Conservation (phyloP, 2,329 filamentous ascomycete species). For the Penicillium capsulatum region DNA sequence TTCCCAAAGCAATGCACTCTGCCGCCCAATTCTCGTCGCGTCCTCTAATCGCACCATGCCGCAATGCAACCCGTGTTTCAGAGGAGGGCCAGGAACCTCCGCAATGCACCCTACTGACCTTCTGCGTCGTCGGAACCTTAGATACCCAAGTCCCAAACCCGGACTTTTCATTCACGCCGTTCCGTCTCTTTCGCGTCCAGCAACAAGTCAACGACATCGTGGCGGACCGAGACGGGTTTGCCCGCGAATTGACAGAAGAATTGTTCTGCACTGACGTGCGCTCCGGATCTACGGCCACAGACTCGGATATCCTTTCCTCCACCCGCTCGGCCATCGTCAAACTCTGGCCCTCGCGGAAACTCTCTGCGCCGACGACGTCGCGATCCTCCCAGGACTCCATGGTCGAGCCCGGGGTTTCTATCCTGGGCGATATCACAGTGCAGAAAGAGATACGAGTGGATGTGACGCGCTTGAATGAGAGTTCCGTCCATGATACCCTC, state of each 20-base stretch:
- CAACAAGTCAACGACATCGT: constrained; percentile 58
- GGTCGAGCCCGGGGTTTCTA: constrained; percentile 13
- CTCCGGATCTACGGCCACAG: constrained; percentile 21
- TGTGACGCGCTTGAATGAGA: constrained; percentile 29
- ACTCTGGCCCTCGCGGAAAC: constrained; percentile 22
- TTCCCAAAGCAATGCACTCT: constrained; percentile 36
- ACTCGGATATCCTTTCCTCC: constrained; percentile 22
- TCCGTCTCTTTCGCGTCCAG: constrained; percentile 62
- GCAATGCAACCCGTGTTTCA: constrained; percentile 16
- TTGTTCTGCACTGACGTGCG: constrained; percentile 45
- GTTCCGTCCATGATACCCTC: constrained; percentile 14
- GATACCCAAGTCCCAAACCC: constrained; percentile 52
- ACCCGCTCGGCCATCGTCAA: constrained; percentile 18
- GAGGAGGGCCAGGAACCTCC: constrained; percentile 27
- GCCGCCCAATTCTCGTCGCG: constrained; percentile 37
- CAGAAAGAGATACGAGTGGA: constrained; percentile 60
- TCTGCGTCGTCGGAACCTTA: constrained; percentile 60
- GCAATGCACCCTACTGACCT: constrained; percentile 48
- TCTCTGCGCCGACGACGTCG: not conserved
- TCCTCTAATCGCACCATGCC: constrained; percentile 37
- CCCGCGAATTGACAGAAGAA: constrained; percentile 58
- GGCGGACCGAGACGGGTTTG: constrained; percentile 56
- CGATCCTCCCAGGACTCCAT: constrained; percentile 22
- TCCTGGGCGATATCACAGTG: constrained; percentile 58
- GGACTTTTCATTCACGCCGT: constrained; percentile 56